Conservation (phyloP, 2,329 filamentous ascomycete genomes). For the Ceratocystis variospora region DNA sequence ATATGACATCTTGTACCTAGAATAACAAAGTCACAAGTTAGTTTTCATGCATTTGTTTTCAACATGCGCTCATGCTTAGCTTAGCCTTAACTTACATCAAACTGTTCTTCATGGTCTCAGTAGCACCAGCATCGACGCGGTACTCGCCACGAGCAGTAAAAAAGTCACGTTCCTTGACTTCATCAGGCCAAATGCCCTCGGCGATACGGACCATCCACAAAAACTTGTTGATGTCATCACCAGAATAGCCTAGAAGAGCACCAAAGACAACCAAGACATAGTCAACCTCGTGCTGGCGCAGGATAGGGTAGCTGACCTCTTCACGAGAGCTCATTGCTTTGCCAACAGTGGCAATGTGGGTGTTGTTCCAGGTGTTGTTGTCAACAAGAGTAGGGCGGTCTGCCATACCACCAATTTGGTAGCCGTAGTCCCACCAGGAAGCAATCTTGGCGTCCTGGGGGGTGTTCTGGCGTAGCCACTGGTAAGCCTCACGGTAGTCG, state of each 20-base stretch:
- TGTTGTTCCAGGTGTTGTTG: slow-evolving; percentile 99
- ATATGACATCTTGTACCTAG: slow-evolving; percentile 99
- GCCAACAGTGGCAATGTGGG: slow-evolving; percentile 95
- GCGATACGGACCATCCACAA: slow-evolving; percentile 99
- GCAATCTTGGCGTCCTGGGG: slow-evolving; percentile 91
- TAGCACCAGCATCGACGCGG: slow-evolving; percentile 81
- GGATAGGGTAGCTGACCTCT: slow-evolving; percentile 96
- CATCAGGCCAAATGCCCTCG: slow-evolving; percentile 98
- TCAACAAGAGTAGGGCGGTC: slow-evolving; percentile 93
- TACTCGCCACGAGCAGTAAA: slow-evolving; percentile 93
- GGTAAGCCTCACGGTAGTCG: slow-evolving; percentile 97
- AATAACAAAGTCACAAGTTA: slow-evolving; percentile 17
- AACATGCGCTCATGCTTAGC: not conserved
- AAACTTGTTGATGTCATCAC: slow-evolving; percentile 99
- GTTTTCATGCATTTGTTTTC: not conserved
- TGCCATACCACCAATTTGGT: slow-evolving; percentile 99
- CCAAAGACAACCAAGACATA: slow-evolving; percentile 98
- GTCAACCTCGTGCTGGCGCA: slow-evolving; percentile 96
- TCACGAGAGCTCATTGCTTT: slow-evolving; percentile 97
- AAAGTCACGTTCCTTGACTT: slow-evolving; percentile 92
- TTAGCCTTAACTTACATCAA: slow-evolving; percentile 62
- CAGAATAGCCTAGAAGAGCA: slow-evolving; percentile 88
- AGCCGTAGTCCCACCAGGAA: slow-evolving; percentile 99
- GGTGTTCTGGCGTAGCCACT: slow-evolving; percentile 98
- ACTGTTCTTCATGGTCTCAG: slow-evolving; percentile 96